A percentile compares a stretch with the other conserved stretches of the same genome.
Conservation (phyloP, 176 grass and related monocot genomes). For the Carex myosuroides region DNA sequence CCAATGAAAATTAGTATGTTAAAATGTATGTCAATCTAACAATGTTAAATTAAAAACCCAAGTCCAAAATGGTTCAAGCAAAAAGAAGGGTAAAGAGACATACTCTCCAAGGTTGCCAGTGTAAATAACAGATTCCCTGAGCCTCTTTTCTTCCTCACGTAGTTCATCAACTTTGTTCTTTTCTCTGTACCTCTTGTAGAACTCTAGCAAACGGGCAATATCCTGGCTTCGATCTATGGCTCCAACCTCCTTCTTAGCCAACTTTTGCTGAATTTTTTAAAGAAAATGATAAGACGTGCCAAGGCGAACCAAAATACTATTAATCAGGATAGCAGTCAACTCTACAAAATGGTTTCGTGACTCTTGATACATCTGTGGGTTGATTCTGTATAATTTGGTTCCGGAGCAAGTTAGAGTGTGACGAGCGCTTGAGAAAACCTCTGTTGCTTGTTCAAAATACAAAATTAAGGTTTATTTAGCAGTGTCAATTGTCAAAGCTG, state of each 20-base stretch:
- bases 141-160: conserved; percentile 72
- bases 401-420: neutral
- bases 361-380: neutral
- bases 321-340: neutral
- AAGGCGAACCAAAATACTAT: neutral
- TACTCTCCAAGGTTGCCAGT: conserved; percentile 83
- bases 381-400: neutral
- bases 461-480: neutral
- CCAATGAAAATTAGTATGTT: conserved; percentile 4
- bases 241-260: conserved; percentile 59
- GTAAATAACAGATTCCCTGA: conserved; percentile 84
- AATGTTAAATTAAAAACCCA: neutral
- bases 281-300: neutral
- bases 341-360: neutral
- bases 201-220: conserved; percentile 79
- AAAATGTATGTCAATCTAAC: neutral
- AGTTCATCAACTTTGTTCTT: conserved; percentile 88
- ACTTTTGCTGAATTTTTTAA: conserved; percentile 67
- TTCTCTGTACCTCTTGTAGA: conserved; percentile 91
- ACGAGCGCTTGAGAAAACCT: neutral
- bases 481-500: neutral
- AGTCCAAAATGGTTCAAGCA: conserved; percentile 2
- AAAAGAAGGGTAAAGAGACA: conserved; percentile 11
- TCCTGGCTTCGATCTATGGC: conserved; percentile 72
- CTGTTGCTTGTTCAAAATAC: neutral